These are phyloP conservation scores for Pezicula neosporulosa DNA, from an alignment of 2,329 filamentous ascomycete genomes.

Conservation along the genomic window DNA sequence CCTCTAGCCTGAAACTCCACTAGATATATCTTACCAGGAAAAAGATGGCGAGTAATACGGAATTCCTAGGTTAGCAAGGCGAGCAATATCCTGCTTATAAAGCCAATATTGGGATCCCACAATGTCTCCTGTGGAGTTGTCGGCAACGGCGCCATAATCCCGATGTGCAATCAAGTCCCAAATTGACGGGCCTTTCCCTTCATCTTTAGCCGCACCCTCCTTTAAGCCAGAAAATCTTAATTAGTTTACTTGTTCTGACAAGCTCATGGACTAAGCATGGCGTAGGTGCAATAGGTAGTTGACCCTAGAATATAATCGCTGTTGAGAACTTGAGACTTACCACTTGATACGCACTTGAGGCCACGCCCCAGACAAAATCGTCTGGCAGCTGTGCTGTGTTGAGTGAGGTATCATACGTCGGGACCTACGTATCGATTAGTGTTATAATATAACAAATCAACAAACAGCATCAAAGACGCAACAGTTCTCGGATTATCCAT, in stretches of 20 bases:
- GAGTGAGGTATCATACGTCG: constrained; percentile 19
- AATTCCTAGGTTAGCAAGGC: constrained; percentile 24
- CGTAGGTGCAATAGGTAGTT: too few relatives aligned
- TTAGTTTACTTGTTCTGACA: too few relatives aligned
- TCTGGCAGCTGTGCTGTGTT: constrained; percentile 34
- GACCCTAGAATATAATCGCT: too few relatives aligned
- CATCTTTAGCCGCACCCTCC: constrained; percentile 38
- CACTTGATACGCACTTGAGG: constrained; percentile 36
- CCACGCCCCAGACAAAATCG: constrained; percentile 39
- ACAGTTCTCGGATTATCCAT: too few relatives aligned
- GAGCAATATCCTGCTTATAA: constrained; percentile 39
- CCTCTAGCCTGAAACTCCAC: neutral
- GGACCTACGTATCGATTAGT: constrained; percentile 13
- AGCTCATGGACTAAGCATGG: too few relatives aligned
- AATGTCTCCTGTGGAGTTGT: constrained; percentile 37
- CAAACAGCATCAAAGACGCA: too few relatives aligned
- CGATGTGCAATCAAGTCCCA: constrained; percentile 40
- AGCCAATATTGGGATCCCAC: constrained; percentile 37
- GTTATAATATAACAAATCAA: too few relatives aligned
- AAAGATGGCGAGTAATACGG: constrained; percentile 26
- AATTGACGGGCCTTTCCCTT: constrained; percentile 39
- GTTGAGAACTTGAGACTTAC: too few relatives aligned
- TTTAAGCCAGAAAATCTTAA: too few relatives aligned
- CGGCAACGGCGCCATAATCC: constrained; percentile 34
- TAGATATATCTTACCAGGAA: constrained; percentile 27